Evolutionary conservation across 2,329 filamentous ascomycete genomes (phyloP), one percentile per base, ranked within the genome.

Genomic region (Ophiostoma montium): DNA sequence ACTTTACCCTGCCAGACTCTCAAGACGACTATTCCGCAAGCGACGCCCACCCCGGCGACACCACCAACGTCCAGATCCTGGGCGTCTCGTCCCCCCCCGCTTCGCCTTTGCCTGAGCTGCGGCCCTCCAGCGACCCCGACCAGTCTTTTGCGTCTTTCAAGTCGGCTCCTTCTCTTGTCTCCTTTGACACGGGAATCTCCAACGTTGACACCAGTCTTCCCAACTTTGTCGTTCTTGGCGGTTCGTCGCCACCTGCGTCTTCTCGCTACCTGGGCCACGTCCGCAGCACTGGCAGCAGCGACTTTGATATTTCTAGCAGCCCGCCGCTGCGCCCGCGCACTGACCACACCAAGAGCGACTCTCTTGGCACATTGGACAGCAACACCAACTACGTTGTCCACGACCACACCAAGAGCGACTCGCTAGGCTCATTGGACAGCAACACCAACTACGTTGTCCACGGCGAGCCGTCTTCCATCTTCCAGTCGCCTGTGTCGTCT

Each of bases 371-470:
- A 9, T 59, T 62, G 9, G 65, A 66, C 48, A 67, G 64, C 52
- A 64, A 70, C 53, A 62, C 65, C 47, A 80, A 80, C 56, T 80
- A 75, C 61, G 62, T 77, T 15, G 57, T 79, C 16, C 67, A 76
- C 60, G 67, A n/a, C n/a, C n/a, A n/a, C n/a, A 47, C 47, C 9
- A 49, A 48, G 5, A 33, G 63, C 32, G 61, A 57, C 13, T 66
- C 65, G 7, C 59, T 63, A 32, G 61, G 57, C 13, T 66, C 65
- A 9, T 59, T 62, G 9, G 65, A 66, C 48, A 67, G 64, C 52
- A 64, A 70, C 53, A 62, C 65, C 47, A 80, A 80, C 56, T 80
- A 75, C 61, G 62, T 77, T 15, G 57, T 79, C 16, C 67, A 76
- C 60, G 67, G 67, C 46, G 66, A 67, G 19, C 58, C 63, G 3